A percentile compares a stretch with the other conserved stretches of the same genome.
Evolutionary conservation across 345 rosid species (phyloP).

Genomic region (Gossypium rotundifolium): DNA sequence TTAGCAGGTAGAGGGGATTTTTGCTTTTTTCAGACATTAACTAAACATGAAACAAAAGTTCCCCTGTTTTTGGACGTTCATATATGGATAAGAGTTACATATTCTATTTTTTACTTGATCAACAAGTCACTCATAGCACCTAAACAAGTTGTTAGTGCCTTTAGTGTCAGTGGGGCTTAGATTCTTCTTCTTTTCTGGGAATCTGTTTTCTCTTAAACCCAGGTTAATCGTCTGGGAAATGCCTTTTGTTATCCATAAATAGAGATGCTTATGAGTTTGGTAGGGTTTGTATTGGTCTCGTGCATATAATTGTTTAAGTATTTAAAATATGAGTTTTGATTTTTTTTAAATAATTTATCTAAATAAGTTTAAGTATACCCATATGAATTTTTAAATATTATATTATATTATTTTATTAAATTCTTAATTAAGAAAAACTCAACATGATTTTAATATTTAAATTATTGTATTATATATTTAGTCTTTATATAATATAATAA

Average conservation of each 20-base stretch:
- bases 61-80: constrained; percentile 10
- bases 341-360: no score
- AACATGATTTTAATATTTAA: no score
- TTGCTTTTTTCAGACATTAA: constrained; percentile 31
- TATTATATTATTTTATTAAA: no score
- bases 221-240: not conserved
- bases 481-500: no score
- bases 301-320: no score
- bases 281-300: no score
- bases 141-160: constrained; percentile 12
- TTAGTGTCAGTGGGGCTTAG: constrained; percentile 10
- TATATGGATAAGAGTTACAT: constrained; percentile 25
- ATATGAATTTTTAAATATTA: no score
- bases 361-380: no score
- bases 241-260: not conserved
- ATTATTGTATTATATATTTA: no score
- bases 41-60: constrained; percentile 13
- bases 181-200: not conserved
- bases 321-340: no score
- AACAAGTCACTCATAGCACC: constrained; percentile 15
- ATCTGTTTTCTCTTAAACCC: not conserved
- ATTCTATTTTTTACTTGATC: not conserved
- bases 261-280: no score
- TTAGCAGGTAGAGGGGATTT: not conserved
- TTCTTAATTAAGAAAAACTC: no score